A percentile compares a stretch with the other conserved stretches of the same genome.
phyloP scores from a whole-genome alignment of 2,329 filamentous ascomycete species.

The Colletotrichum horii region DNA sequence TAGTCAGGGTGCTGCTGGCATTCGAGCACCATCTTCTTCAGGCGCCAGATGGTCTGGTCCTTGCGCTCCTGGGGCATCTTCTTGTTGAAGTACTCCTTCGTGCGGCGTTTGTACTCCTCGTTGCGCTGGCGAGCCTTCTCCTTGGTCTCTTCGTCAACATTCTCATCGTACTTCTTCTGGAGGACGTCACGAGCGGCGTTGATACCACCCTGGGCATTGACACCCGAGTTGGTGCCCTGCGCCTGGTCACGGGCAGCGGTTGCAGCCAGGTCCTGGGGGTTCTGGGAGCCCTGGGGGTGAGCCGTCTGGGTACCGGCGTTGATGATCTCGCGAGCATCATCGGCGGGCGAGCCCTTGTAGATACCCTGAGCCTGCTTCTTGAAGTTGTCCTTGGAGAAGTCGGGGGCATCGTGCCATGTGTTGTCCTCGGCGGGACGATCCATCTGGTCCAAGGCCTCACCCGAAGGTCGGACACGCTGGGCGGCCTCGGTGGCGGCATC shows the following conservation, averaged over 20 bases:
- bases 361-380: conserved; percentile 71
- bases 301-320: conserved; percentile 61
- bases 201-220: conserved; percentile 56
- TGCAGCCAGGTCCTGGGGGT: conserved; percentile 57
- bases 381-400: conserved; percentile 73
- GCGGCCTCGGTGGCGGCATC: conserved; percentile 86
- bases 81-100: conserved; percentile 77
- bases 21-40: conserved; percentile 98
- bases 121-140: conserved; percentile 49
- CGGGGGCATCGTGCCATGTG: conserved; percentile 88
- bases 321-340: conserved; percentile 67
- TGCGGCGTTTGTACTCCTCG: conserved; percentile 50
- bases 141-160: conserved; percentile 69
- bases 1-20: conserved; percentile 96
- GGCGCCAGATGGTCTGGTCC: conserved; percentile 87
- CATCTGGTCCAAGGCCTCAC: conserved; percentile 78
- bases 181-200: conserved; percentile 47
- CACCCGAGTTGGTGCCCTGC: conserved; percentile 44
- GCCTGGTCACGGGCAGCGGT: conserved; percentile 51
- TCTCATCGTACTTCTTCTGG: conserved; percentile 64
- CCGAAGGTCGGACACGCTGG: conserved; percentile 73
- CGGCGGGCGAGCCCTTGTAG: conserved; percentile 58
- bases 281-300: conserved; percentile 59
- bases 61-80: conserved; percentile 94
- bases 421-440: conserved; percentile 89